A percentile compares a stretch with the other conserved stretches of the same genome.
Evolutionary conservation across 306 rosid genomes (phyloP).

Genomic region (Pueraria montana): DNA sequence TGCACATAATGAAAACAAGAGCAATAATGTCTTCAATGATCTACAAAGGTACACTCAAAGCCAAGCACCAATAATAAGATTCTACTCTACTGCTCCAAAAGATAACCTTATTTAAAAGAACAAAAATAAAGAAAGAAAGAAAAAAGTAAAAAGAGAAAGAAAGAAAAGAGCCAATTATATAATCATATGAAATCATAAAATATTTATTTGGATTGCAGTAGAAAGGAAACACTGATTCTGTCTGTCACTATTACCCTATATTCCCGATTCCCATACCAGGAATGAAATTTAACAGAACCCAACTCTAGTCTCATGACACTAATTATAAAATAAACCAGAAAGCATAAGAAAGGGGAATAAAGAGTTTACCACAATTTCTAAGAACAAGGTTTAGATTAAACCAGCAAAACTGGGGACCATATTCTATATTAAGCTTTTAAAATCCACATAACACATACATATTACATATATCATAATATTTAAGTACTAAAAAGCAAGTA

Average conservation of each 20-base stretch:
- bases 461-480: constrained; percentile 25
- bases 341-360: constrained; percentile 12
- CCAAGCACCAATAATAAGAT: constrained; percentile 31
- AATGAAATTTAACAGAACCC: constrained; percentile 43
- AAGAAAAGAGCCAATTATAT: not conserved
- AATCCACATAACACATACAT: not conserved
- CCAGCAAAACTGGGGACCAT: constrained; percentile 41
- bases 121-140: not conserved
- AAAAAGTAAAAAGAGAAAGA: not conserved
- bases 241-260: constrained; percentile 13
- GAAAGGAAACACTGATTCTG: constrained; percentile 5
- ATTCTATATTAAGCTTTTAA: constrained; percentile 38
- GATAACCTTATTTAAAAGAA: constrained; percentile 9
- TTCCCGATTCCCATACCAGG: constrained; percentile 15
- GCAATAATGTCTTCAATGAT: constrained; percentile 26
- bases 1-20: constrained; percentile 36
- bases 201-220: constrained; percentile 20
- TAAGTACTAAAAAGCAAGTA: constrained; percentile 36
- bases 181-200: not conserved
- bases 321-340: constrained; percentile 22
- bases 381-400: constrained; percentile 33
- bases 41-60: constrained; percentile 33
- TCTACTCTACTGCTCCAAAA: constrained; percentile 29
- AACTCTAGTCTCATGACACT: not conserved
- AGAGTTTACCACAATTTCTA: constrained; percentile 37